A percentile compares a stretch with the other conserved stretches of the same genome.
These are phyloP conservation scores for Pisolithus marmoratus DNA, from an alignment of 768 basidiomycete genomes.

Conservation along the genomic window DNA sequence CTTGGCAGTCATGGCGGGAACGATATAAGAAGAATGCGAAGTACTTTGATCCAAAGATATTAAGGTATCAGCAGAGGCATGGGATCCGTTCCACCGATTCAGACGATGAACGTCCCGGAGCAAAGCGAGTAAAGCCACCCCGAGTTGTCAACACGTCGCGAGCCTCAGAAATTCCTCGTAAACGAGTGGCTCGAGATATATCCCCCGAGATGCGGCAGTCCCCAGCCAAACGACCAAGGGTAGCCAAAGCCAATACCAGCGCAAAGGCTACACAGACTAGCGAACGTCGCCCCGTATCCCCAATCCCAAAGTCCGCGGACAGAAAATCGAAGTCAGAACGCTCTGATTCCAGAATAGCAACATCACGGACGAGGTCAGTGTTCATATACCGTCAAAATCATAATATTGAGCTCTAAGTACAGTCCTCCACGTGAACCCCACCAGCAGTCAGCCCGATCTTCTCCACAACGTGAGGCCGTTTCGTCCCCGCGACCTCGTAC, in stretches of 20 bases:
- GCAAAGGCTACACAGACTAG: not conserved
- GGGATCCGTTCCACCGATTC: not conserved
- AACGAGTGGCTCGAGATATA: not conserved
- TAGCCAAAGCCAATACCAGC: not conserved
- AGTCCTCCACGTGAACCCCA: too few species aligned
- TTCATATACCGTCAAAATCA: too few species aligned
- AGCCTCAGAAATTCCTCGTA: not conserved
- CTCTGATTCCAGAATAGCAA: too few species aligned
- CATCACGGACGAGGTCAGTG: too few species aligned
- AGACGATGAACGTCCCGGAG: not conserved
- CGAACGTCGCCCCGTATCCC: not conserved
- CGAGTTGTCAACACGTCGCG: not conserved
- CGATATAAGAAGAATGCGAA: constrained; percentile 45
- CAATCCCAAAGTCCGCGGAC: not conserved
- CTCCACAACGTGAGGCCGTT: too few species aligned
- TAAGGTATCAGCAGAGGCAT: constrained; percentile 32
- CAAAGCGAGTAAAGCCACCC: not conserved
- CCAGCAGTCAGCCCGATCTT: too few species aligned
- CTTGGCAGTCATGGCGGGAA: constrained; percentile 61
- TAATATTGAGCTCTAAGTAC: too few species aligned
- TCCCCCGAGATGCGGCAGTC: not conserved
- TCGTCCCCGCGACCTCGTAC: too few species aligned
- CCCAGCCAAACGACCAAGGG: not conserved
- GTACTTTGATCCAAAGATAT: constrained; percentile 40
- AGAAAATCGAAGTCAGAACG: not conserved